Conservation (phyloP, 2,329 filamentous ascomycete species). For the Fusarium heterosporum region DNA sequence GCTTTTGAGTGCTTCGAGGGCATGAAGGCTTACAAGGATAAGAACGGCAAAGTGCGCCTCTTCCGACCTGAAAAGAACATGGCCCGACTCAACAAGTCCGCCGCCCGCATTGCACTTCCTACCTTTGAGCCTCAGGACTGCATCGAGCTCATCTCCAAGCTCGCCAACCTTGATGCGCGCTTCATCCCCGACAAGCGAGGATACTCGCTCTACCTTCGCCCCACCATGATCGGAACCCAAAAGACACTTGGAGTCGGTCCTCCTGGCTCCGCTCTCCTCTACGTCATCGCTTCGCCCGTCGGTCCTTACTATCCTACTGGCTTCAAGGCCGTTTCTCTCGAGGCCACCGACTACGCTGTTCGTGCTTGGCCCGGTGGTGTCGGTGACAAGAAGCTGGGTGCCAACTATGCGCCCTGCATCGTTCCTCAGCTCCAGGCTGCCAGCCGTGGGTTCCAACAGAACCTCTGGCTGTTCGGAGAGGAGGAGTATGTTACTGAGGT, state of each 20-base stretch:
- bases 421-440: conserved; percentile 95
- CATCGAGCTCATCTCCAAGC: conserved; percentile 83
- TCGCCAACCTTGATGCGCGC: conserved; percentile 83
- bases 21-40: conserved; percentile 99
- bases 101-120: conserved; percentile 90
- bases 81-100: conserved; percentile 91
- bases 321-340: conserved; percentile 95
- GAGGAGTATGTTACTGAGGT: conserved; percentile 98
- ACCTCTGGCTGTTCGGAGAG: conserved; percentile 96
- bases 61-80: conserved; percentile 98
- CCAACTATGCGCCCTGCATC: conserved; percentile 99
- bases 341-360: conserved; percentile 96
- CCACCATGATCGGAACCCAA: conserved; percentile 97
- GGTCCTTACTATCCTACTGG: conserved; percentile 98
- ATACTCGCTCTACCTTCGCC: conserved; percentile 95
- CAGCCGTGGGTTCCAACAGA: conserved; percentile 94
- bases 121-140: conserved; percentile 81
- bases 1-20: conserved; percentile 98
- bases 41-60: conserved; percentile 79
- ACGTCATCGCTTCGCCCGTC: conserved; percentile 94
- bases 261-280: conserved; percentile 92
- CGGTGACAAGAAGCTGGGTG: conserved; percentile 97
- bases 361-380: conserved; percentile 98
- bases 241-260: conserved; percentile 91
- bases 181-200: conserved; percentile 90